These are phyloP conservation scores for Trichoderma simmonsii DNA, from an alignment of 2,329 filamentous ascomycete species.

Conservation along the genomic window DNA sequence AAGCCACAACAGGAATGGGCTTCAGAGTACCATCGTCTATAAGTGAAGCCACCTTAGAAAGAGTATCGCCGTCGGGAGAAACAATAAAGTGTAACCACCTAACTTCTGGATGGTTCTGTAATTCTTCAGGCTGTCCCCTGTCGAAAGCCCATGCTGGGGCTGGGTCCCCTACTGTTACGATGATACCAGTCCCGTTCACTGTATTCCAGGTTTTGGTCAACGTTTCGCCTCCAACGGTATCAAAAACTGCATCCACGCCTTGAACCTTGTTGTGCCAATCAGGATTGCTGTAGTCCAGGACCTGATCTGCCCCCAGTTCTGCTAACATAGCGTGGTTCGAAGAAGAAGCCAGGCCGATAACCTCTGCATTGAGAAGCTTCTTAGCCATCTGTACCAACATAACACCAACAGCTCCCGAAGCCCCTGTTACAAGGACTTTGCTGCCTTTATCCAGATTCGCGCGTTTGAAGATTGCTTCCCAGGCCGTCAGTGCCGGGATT, in stretches of 20 bases:
- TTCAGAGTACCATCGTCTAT: constrained; percentile 25
- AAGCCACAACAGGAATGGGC: constrained; percentile 24
- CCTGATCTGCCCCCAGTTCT: background rate
- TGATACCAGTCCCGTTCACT: constrained; percentile 23
- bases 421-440: constrained; percentile 30
- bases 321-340: background rate
- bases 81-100: constrained; percentile 31
- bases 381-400: constrained; percentile 30
- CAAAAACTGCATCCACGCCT: background rate
- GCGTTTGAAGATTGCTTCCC: constrained; percentile 26
- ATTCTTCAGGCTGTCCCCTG: constrained; percentile 21
- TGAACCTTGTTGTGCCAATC: background rate
- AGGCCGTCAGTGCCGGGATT: constrained; percentile 31
- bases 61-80: constrained; percentile 21
- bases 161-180: constrained; percentile 37
- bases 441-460: constrained; percentile 17
- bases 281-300: background rate
- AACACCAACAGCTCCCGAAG: constrained; percentile 30
- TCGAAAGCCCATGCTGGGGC: constrained; percentile 32
- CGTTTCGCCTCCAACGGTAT: background rate
- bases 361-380: constrained; percentile 22
- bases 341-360: constrained; percentile 22
- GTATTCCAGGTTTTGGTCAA: background rate
- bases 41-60: constrained; percentile 22
- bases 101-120: constrained; percentile 20